A percentile compares a stretch with the other conserved stretches of the same genome.
Conservation (phyloP, 106 monocot species). For the Dactylorhiza incarnata region DNA sequence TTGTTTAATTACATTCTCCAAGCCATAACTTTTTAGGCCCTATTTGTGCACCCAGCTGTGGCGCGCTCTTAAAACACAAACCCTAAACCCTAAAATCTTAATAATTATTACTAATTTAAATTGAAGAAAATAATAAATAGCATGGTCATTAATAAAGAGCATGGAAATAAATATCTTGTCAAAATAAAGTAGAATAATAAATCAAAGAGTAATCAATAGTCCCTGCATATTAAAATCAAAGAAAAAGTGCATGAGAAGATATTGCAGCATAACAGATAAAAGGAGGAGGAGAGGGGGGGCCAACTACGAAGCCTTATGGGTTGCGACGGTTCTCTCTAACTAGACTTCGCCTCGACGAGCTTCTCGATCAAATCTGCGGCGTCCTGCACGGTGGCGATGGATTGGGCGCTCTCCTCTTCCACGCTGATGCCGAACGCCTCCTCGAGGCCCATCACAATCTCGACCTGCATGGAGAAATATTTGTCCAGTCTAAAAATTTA, state of each 20-base stretch:
- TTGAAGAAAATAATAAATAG: too few species aligned
- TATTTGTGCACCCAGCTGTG: too few species aligned
- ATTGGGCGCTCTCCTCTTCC: slow-evolving; percentile 46
- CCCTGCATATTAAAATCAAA: too few species aligned
- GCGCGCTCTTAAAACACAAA: too few species aligned
- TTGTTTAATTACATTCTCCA: too few species aligned
- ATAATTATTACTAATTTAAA: too few species aligned
- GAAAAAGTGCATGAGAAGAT: background rate
- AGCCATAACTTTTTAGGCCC: too few species aligned
- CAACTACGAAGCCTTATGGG: background rate
- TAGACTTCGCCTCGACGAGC: slow-evolving; percentile 19
- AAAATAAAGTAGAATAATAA: background rate
- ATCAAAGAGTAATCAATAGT: background rate
- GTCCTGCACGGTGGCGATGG: slow-evolving; percentile 47
- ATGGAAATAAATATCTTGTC: background rate
- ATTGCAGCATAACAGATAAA: background rate
- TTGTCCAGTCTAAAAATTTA: background rate
- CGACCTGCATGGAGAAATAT: slow-evolving; percentile 24
- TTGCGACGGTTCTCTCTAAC: background rate
- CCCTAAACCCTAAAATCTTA: too few species aligned
- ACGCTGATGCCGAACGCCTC: slow-evolving; percentile 44
- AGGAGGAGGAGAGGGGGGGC: background rate
- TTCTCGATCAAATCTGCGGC: slow-evolving; percentile 60
- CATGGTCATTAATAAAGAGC: too few species aligned
- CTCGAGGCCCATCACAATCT: slow-evolving; percentile 55